Percentiles rank a stretch among this genome's conserved stretches.
These are phyloP conservation scores for Ophiorrhiza pumila DNA, from an alignment of 257 asterid species.

Conservation along the genomic window DNA sequence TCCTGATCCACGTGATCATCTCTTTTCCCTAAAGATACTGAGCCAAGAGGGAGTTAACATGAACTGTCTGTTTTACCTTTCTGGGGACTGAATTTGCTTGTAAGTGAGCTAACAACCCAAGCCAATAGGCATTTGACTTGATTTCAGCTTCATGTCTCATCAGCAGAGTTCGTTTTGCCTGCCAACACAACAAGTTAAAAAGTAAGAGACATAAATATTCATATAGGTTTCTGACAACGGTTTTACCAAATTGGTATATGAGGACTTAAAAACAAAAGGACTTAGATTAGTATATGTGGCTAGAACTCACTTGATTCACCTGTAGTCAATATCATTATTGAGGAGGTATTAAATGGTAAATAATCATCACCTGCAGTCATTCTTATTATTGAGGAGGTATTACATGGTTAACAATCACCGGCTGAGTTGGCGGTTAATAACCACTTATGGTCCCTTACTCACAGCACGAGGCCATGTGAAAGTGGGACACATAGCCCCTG, in stretches of 20 bases:
- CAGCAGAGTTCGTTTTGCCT: conserved; percentile 93
- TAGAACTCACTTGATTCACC: background rate
- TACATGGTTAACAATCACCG: no score
- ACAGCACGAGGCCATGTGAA: no score
- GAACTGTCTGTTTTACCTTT: conserved; percentile 50
- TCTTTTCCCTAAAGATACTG: background rate
- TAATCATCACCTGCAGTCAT: no score
- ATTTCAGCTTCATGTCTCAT: conserved; percentile 99
- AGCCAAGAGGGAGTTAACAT: background rate
- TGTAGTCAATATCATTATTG: background rate
- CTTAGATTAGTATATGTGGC: background rate
- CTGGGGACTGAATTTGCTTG: conserved; percentile 85
- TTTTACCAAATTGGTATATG: background rate
- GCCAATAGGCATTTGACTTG: conserved; percentile 97
- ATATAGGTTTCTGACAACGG: background rate
- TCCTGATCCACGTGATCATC: conserved; percentile 2
- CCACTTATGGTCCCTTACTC: no score
- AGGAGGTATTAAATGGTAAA: no score
- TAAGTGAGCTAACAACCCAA: conserved; percentile 91
- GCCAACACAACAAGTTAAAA: conserved; percentile 6
- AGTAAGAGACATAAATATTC: background rate
- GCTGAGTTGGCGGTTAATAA: no score
- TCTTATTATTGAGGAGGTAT: no score
- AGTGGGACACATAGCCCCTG: no score
- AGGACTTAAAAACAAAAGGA: background rate